Evolutionary conservation across 2,329 filamentous ascomycete genomes (phyloP), one percentile per base, ranked within the genome.

Genomic region (Fusarium proliferatum): DNA sequence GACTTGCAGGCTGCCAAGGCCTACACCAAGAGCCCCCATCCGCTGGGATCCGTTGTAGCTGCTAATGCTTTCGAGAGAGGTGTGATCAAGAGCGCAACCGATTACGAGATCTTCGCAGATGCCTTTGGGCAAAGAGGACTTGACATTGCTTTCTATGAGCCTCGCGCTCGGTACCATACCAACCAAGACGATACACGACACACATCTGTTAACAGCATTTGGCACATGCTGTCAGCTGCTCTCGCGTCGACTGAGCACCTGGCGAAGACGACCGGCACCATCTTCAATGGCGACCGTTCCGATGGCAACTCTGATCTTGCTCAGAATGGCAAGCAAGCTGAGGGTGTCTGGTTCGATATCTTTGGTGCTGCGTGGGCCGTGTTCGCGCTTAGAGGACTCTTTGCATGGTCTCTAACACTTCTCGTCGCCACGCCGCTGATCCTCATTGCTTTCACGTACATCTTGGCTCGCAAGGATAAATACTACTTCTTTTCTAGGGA

Each of bases 181-280:
- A 89, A 94, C 69, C 91, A 97, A 79, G 96, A 99, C 80, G 94
- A 97, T 79, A 87, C 91, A 6, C 90, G 89, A 43, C 94, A 98
- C 81, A 93, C 95, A 0, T 93, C 90, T n/a, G 82, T 82, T 66
- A 83, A 85, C 52, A 91, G 89, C 71, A 82, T 98, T 26, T 98
- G 95, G 95, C 95, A 98, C 81, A 98, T 99, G 96, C 86, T 99
- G 42, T 97, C 94, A 42, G 92, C 92, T 19, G 91, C 95, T 10
- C 84, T 98, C 30, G 89, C 91, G 11, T 96, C 95, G 0, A 90
- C 94, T 28, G 87, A 92, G 77, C 87, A 87, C 3, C 86, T 98
- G 48, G 92, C 94, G 1, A 88, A 90, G 19, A 90, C 94, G 74
- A 90, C 88, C 2, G 91, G 90, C 64, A 84, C 88, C 51, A 86